Conservation (phyloP, 768 basidiomycete species). For the Serendipita sp. region DNA sequence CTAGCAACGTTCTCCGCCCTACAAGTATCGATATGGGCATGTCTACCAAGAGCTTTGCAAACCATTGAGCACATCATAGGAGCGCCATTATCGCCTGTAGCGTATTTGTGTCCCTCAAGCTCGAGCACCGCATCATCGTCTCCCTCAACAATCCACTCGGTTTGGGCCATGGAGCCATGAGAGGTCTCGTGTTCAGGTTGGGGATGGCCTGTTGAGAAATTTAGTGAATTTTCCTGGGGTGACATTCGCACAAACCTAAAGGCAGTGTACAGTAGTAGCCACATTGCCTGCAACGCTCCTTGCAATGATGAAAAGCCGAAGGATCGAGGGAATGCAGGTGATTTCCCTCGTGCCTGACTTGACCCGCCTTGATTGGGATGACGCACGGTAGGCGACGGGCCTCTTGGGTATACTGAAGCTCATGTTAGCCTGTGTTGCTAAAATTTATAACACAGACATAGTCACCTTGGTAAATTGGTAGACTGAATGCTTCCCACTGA, state of each 20-base stretch:
- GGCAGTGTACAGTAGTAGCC: constrained; percentile 45
- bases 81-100: constrained; percentile 33
- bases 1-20: constrained; percentile 22
- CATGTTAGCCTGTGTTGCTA: no score
- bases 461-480: constrained; percentile 50
- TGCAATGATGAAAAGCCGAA: constrained; percentile 37
- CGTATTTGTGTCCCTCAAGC: constrained; percentile 35
- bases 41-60: constrained; percentile 39
- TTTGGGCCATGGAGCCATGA: constrained; percentile 47
- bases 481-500: constrained; percentile 41
- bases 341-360: constrained; percentile 27
- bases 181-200: constrained; percentile 47
- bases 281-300: constrained; percentile 36
- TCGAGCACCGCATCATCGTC: constrained; percentile 35
- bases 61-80: constrained; percentile 48
- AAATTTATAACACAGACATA: background rate
- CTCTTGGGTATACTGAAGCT: constrained; percentile 20
- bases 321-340: constrained; percentile 34
- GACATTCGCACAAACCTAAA: constrained; percentile 24
- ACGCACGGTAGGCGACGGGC: constrained; percentile 36
- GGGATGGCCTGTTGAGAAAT: constrained; percentile 30
- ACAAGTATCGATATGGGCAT: constrained; percentile 42
- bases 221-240: background rate
- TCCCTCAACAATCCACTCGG: constrained; percentile 41
- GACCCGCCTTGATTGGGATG: constrained; percentile 29